Evolutionary conservation across 1,284 basidiomycete genomes (phyloP), one percentile per base, ranked within the genome.

Genomic region (Rhodotorula sp.): DNA sequence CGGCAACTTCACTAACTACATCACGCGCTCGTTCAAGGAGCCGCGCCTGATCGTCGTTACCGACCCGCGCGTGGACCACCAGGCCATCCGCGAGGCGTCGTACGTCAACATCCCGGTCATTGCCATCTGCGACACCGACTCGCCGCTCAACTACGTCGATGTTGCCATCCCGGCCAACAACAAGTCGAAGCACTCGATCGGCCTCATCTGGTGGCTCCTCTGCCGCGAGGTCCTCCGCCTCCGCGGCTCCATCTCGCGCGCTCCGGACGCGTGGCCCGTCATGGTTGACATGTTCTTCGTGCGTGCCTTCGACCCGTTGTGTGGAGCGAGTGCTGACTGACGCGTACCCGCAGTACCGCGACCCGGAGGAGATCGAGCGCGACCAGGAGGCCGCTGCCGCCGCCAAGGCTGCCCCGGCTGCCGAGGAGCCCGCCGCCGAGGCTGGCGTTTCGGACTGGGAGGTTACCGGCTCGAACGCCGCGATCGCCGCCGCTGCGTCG

Each of bases 71-170:
- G 92, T 97, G 76, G 96, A 99, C 86, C 95, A 98, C 88, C 97
- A 99, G 86, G 97, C 97, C 78, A 99, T 99, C 85, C 93, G 96
- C 79, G 96, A 99, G 86, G 95, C 97, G 67, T 95, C 95, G 71
- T 99, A 99, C 84, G 96, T 98, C 84, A 99, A 99, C 90, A 98
- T 99, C 84, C 96, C 96, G 80, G 96, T 99, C 82, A 97, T 99
- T 81, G 96, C 96, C 72, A 90, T 99, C 80, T 94, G 91, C 86
- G 96, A 99, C 86, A 97, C 96, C 78, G 97, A 99, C 84, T 94
- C 96, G 61, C 92, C 94, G 69, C 88, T 99, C 81, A 90, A 94
- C 84, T 97, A 94, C 83, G 94, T 99, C 83, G 96, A 99, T 83
- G 90, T 99, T 81, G 95, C 92, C 75, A 98, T 99, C 85, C 97